These are phyloP conservation scores for Skeletonema grethae DNA, from an alignment of 108 stramenopile species.

Conservation along the genomic window DNA sequence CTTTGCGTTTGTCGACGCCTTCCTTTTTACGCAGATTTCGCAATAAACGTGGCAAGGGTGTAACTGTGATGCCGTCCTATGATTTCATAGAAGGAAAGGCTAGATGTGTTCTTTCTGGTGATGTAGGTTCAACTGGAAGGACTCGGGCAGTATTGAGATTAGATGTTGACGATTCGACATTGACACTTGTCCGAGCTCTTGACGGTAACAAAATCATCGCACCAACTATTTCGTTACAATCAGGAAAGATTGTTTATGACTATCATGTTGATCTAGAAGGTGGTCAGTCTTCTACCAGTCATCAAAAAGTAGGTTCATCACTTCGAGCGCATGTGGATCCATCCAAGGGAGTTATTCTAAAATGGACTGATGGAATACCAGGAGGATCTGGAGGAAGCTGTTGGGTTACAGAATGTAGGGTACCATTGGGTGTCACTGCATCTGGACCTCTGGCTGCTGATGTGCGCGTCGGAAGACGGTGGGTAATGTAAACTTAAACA, in stretches of 20 bases:
- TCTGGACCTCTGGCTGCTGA: slow-evolving; percentile 34
- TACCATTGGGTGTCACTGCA: slow-evolving; percentile 35
- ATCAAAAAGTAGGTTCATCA: slow-evolving; percentile 20
- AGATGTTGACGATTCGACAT: slow-evolving; percentile 47
- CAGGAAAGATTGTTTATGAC: slow-evolving; percentile 53
- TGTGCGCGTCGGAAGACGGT: slow-evolving; percentile 42
- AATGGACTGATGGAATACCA: slow-evolving; percentile 40
- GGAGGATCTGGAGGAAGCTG: slow-evolving; percentile 33
- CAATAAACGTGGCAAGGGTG: slow-evolving; percentile 8
- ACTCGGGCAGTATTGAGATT: slow-evolving; percentile 44
- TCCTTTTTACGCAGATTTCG: slow-evolving; percentile 25
- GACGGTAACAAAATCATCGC: slow-evolving; percentile 49
- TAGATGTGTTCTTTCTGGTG: slow-evolving; percentile 36
- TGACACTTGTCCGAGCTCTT: slow-evolving; percentile 34
- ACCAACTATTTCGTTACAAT: slow-evolving; percentile 48
- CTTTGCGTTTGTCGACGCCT: slow-evolving; percentile 25
- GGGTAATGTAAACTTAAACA: slow-evolving; percentile 25
- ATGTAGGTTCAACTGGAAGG: slow-evolving; percentile 39
- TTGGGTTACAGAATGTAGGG: slow-evolving; percentile 41
- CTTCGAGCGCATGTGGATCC: slow-evolving; percentile 53
- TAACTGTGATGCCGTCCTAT: slow-evolving; percentile 41
- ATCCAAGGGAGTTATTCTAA: slow-evolving; percentile 33
- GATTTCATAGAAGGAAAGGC: slow-evolving; percentile 36
- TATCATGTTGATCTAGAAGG: slow-evolving; percentile 35
- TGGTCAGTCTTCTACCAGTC: background rate